Base-by-base conservation (phyloP, 2,329 filamentous ascomycete genomes). In the Cytospora schulzeri region DNA sequence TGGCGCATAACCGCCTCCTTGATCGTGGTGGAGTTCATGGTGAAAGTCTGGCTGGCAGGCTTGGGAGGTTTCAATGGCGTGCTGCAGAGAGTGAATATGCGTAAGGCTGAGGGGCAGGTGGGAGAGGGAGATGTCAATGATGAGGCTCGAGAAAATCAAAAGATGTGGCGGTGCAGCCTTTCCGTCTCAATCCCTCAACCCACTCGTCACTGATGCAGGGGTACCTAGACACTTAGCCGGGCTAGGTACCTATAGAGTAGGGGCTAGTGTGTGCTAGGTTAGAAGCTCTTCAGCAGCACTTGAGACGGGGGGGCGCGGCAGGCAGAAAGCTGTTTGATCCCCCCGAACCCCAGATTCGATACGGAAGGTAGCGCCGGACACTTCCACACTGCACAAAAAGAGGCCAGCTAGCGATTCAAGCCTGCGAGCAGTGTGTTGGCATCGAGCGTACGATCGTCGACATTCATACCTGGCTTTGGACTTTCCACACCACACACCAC, bases 1-100 rank as follows among this genome's bases (percentile, higher is more conserved):
- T 90, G 86, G 77, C 85, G 82, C 74, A 90, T 85, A 65, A 91
- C 83, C 75, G 80, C 82, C 77, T 83, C 79, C 80, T 87, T 89
- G 75, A 84, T 78, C 62, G 77, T 74, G 69, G 79, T 81, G 74
- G 85, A 87, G 67, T 87, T 83, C 86, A 88, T 88, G 64, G 69
- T 74, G 69, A 38, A 38, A 26, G 38, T 31, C 22, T 38, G 6
- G 41, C 22, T 38, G 6, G 41, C 24, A 50, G 29, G 31, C 19
- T 45, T 51, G 26, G 4, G 15, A 59, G 29, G 50, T 48, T 35
- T 58, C 38, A 53, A 35, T 51, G 8, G 33, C n/a, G 33, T 29
- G 51, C 24, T 54, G 31, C 57, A 53, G 45, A n/a, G n/a, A 3
- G 15, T 1, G 15, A 22, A 35, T 9, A 12, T n/a, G 29, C 15